A percentile compares a stretch with the other conserved stretches of the same genome.
These are phyloP conservation scores for Talaromyces sp. DNA, from an alignment of 2,329 filamentous ascomycete genomes.

Conservation along the genomic window DNA sequence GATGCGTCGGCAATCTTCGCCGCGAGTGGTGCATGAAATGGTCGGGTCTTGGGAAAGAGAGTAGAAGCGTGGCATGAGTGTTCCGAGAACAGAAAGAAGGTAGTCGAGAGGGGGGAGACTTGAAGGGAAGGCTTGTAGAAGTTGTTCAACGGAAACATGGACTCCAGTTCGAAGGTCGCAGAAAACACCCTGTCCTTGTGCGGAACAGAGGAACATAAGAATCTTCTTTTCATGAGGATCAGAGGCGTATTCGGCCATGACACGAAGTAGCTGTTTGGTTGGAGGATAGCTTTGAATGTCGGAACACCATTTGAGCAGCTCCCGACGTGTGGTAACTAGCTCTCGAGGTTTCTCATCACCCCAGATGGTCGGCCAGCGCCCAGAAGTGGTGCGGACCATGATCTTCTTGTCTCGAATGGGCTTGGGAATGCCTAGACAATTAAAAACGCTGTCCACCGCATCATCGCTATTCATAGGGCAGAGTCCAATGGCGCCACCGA, in stretches of 20 bases:
- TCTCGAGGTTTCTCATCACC: slow-evolving; percentile 80
- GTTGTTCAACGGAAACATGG: slow-evolving; percentile 76
- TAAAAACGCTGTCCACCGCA: slow-evolving; percentile 76
- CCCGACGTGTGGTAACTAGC: slow-evolving; percentile 81
- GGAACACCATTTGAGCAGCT: slow-evolving; percentile 91
- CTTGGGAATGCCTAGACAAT: slow-evolving; percentile 73
- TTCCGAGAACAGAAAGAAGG: slow-evolving; percentile 72
- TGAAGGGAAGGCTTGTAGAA: slow-evolving; percentile 87
- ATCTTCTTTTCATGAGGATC: slow-evolving; percentile 84
- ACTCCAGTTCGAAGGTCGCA: slow-evolving; percentile 90
- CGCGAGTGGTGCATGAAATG: slow-evolving; percentile 64
- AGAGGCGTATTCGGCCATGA: slow-evolving; percentile 78
- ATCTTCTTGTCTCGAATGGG: slow-evolving; percentile 81
- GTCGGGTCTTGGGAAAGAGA: slow-evolving; percentile 95
- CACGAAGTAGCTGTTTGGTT: slow-evolving; percentile 74
- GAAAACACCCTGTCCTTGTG: slow-evolving; percentile 85
- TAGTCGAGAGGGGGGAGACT: slow-evolving; percentile 79
- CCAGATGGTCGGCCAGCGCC: slow-evolving; percentile 97
- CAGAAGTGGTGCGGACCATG: slow-evolving; percentile 68
- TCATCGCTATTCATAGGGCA: slow-evolving; percentile 76
- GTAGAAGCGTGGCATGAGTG: slow-evolving; percentile 97
- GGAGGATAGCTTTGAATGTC: slow-evolving; percentile 91
- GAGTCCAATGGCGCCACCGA: slow-evolving; percentile 91
- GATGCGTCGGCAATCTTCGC: slow-evolving; percentile 67
- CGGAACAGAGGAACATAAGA: slow-evolving; percentile 76